A percentile compares a stretch with the other conserved stretches of the same genome.
Conservation (phyloP, 192 early-diverging fungal species). For the Coemansia sp. region DNA sequence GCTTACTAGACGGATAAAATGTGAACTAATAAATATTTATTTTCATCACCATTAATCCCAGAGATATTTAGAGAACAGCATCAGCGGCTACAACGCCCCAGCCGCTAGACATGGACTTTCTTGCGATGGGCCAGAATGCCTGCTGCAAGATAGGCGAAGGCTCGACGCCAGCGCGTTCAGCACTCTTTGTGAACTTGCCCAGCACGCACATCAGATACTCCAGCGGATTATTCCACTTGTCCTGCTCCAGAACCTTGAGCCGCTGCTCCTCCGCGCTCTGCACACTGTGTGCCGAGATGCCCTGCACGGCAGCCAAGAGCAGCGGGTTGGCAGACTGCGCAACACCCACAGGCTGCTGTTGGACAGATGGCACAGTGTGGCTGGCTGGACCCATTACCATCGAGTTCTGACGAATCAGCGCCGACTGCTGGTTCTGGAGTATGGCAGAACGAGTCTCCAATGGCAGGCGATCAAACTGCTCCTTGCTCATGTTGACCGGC, state of each 20-base stretch:
- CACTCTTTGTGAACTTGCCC: conserved; percentile 37
- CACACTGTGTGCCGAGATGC: neutral
- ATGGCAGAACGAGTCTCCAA: conserved; percentile 29
- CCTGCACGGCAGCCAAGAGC: conserved; percentile 29
- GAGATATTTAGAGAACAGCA: conserved; percentile 26
- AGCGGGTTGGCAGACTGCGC: conserved; percentile 15
- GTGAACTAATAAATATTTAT: neutral
- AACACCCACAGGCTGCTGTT: conserved; percentile 3
- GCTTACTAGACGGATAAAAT: conserved; percentile 18
- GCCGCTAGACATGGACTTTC: conserved; percentile 43
- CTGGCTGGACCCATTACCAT: conserved; percentile 15
- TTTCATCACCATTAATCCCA: neutral
- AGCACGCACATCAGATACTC: conserved; percentile 57
- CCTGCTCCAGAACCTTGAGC: conserved; percentile 39
- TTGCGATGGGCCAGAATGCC: conserved; percentile 54
- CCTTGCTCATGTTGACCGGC: conserved; percentile 42
- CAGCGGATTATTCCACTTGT: conserved; percentile 54
- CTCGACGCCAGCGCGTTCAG: conserved; percentile 49
- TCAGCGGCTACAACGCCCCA: conserved; percentile 50
- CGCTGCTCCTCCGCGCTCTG: conserved; percentile 36
- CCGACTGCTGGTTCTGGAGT: conserved; percentile 38
- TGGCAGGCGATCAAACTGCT: conserved; percentile 44
- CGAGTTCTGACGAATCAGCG: conserved; percentile 40
- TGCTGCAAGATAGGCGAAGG: conserved; percentile 52
- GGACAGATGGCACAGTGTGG: conserved; percentile 13